Conservation (phyloP, 768 basidiomycete species). For the Pisolithus albus region DNA sequence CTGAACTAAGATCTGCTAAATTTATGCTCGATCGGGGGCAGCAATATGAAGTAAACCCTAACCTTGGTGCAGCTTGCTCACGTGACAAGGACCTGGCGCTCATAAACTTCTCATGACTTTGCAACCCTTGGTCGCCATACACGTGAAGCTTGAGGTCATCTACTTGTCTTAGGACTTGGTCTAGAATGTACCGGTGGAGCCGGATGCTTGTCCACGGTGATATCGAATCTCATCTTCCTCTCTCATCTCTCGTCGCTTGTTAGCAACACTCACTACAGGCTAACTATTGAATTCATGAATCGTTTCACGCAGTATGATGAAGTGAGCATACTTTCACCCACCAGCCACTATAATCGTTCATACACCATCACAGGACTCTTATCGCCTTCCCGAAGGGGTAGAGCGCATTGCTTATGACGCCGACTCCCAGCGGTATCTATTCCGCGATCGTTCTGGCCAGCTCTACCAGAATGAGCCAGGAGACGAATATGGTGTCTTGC, state of each 20-base stretch:
- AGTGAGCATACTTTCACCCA: conserved; percentile 9
- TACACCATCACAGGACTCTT: conserved; percentile 24
- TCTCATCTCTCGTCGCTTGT: too few species aligned
- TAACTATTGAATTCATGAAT: neutral
- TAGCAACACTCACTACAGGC: too few species aligned
- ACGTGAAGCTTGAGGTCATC: too few species aligned
- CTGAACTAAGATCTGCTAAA: neutral
- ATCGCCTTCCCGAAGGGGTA: conserved; percentile 36
- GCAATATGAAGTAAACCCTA: neutral
- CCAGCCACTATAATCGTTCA: neutral
- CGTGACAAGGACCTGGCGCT: too few species aligned
- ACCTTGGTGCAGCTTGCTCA: too few species aligned
- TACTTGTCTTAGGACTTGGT: too few species aligned
- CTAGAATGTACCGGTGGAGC: too few species aligned
- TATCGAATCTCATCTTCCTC: too few species aligned
- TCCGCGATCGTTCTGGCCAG: conserved; percentile 38
- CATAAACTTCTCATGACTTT: too few species aligned
- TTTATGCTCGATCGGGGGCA: neutral
- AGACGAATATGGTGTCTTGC: conserved; percentile 39
- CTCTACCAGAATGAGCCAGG: conserved; percentile 41
- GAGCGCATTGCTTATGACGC: conserved; percentile 48
- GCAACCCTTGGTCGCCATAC: too few species aligned
- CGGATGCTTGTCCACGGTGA: too few species aligned
- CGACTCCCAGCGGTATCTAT: conserved; percentile 45
- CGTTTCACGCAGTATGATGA: conserved; percentile 21